Evolutionary conservation across 23 red algal genomes (phyloP).

Genomic region (Cyanidiococcus yangmingshanensis): DNA sequence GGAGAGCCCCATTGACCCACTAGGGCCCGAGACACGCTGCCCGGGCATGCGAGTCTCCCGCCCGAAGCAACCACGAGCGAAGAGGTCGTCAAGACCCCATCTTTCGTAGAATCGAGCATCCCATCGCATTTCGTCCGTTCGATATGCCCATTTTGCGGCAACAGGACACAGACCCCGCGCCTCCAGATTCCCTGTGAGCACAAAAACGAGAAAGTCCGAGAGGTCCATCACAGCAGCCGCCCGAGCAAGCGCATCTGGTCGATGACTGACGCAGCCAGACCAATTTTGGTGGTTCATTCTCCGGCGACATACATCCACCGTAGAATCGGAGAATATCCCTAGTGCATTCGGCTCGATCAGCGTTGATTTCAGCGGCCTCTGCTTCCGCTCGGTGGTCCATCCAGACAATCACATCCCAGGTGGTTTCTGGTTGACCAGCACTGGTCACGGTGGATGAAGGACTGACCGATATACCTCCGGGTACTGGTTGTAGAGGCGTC

Average conservation of each 20-base stretch:
- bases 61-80: conserved; percentile 11
- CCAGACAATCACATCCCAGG: conserved; percentile 57
- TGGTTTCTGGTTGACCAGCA: neutral
- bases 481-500: too few species aligned
- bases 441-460: too few species aligned
- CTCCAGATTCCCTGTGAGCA: neutral
- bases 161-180: conserved; percentile 49
- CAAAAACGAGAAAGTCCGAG: conserved; percentile 50
- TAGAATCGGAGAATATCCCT: conserved; percentile 10
- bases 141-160: conserved; percentile 64
- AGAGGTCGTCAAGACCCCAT: conserved; percentile 32
- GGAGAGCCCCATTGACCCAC: neutral
- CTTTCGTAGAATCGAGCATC: conserved; percentile 34
- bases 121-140: conserved; percentile 32
- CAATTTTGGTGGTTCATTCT: conserved; percentile 73
- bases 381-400: conserved; percentile 57
- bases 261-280: conserved; percentile 38
- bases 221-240: conserved; percentile 50
- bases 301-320: conserved; percentile 42
- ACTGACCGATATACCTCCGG: too few species aligned
- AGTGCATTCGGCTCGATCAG: neutral
- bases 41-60: conserved; percentile 11
- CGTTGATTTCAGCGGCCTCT: conserved; percentile 48
- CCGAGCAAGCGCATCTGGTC: neutral
- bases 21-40: neutral